Percentiles rank a stretch among this genome's conserved stretches.
These are phyloP conservation scores for Penicillium salamii DNA, from an alignment of 495 filamentous ascomycete species.

Conservation along the genomic window DNA sequence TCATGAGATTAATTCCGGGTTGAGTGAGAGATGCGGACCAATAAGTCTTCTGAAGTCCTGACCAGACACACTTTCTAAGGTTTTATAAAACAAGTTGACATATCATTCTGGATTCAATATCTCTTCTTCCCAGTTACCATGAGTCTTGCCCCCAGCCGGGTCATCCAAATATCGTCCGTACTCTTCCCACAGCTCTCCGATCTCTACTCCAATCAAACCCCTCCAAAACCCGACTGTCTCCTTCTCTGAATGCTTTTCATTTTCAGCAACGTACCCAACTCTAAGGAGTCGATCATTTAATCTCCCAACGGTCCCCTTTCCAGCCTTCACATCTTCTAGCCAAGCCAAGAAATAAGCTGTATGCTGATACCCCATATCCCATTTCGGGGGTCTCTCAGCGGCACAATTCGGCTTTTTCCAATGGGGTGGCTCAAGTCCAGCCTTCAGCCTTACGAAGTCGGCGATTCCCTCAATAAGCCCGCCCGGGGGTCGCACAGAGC, in stretches of 20 bases:
- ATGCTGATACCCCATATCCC: conserved; percentile 91
- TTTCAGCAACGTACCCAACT: conserved; percentile 41
- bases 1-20: too few species aligned
- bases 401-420: conserved; percentile 64
- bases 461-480: conserved; percentile 91
- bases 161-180: conserved; percentile 54
- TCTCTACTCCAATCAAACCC: conserved; percentile 57
- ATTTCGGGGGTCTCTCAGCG: conserved; percentile 48
- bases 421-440: conserved; percentile 73
- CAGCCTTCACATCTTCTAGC: conserved; percentile 66
- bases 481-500: conserved; percentile 53
- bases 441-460: conserved; percentile 84
- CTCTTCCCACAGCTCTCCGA: conserved; percentile 71
- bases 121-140: conserved; percentile 31
- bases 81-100: too few species aligned
- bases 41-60: too few species aligned
- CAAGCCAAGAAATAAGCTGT: conserved; percentile 87
- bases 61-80: too few species aligned
- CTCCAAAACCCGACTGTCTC: conserved; percentile 68
- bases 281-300: conserved; percentile 69
- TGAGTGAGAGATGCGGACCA: too few species aligned
- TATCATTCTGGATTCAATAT: conserved; percentile 22
- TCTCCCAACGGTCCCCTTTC: conserved; percentile 64
- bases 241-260: conserved; percentile 29
- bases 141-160: background rate